These are phyloP conservation scores for Eutrema yunnanense DNA, from an alignment of 345 rosid genomes.

Conservation along the genomic window DNA sequence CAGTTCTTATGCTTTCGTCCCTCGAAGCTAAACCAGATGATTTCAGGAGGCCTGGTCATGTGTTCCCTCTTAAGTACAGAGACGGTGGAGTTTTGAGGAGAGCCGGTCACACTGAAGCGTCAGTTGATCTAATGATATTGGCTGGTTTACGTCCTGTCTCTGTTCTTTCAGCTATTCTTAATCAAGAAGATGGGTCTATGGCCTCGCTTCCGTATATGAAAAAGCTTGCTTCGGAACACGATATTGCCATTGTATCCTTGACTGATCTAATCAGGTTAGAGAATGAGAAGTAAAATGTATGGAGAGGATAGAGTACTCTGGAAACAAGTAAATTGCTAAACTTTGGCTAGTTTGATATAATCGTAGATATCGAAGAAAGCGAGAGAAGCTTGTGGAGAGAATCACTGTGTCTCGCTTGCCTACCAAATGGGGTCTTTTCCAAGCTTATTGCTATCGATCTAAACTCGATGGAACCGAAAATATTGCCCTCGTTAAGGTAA, in stretches of 20 bases:
- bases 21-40: slow-evolving; percentile 52
- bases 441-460: slow-evolving; percentile 65
- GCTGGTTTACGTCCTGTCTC: slow-evolving; percentile 63
- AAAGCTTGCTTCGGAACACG: slow-evolving; percentile 48
- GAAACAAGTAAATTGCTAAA: background rate
- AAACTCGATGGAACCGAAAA: slow-evolving; percentile 78
- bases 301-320: background rate
- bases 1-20: slow-evolving; percentile 67
- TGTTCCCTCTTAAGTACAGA: slow-evolving; percentile 83
- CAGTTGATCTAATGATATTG: slow-evolving; percentile 58
- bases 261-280: slow-evolving; percentile 76
- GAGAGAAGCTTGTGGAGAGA: slow-evolving; percentile 75
- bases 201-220: slow-evolving; percentile 46
- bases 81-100: slow-evolving; percentile 84
- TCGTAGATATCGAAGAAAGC: slow-evolving; percentile 66
- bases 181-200: slow-evolving; percentile 64
- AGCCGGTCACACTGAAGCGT: slow-evolving; percentile 91
- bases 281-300: background rate
- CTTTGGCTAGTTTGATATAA: background rate
- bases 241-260: slow-evolving; percentile 60
- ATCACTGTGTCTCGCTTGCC: slow-evolving; percentile 58
- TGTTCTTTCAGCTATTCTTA: slow-evolving; percentile 61
- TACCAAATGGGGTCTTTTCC: slow-evolving; percentile 75
- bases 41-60: slow-evolving; percentile 84
- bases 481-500: slow-evolving; percentile 71